Conservation (phyloP, 352 stramenopile genomes). For the Globisporangium echinulatum region DNA sequence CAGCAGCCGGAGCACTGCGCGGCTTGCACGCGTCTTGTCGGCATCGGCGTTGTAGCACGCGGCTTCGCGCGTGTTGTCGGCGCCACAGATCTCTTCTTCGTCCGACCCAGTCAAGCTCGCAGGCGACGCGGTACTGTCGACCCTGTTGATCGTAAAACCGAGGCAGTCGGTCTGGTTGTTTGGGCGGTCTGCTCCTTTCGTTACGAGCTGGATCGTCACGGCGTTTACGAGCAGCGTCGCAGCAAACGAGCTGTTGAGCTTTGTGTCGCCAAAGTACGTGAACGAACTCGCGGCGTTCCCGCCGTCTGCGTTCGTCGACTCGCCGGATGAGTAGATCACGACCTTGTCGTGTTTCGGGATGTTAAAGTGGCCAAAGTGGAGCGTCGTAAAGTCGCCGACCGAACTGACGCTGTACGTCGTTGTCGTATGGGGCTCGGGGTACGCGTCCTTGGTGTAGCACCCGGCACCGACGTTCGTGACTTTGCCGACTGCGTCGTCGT, state of each 20-base stretch:
- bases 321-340: constrained; percentile 22
- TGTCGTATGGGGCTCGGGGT: constrained; percentile 17
- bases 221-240: constrained; percentile 26
- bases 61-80: constrained; percentile 58
- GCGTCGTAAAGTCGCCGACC: constrained; percentile 43
- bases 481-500: background rate
- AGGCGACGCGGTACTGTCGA: constrained; percentile 28
- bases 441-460: constrained; percentile 19
- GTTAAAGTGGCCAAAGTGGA: constrained; percentile 67
- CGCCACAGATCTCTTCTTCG: constrained; percentile 48
- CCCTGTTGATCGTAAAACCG: constrained; percentile 48
- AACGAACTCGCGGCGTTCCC: constrained; percentile 22
- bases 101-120: constrained; percentile 20
- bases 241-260: constrained; percentile 27
- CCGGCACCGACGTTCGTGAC: constrained; percentile 25
- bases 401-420: constrained; percentile 31
- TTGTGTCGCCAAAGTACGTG: constrained; percentile 30
- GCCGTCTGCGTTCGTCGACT: constrained; percentile 8
- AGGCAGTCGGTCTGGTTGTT: constrained; percentile 14
- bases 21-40: constrained; percentile 17
- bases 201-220: constrained; percentile 49
- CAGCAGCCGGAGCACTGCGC: constrained; percentile 46
- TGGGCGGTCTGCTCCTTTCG: constrained; percentile 4
- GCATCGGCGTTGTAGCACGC: constrained; percentile 30
- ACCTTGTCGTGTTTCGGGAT: constrained; percentile 54